Evolutionary conservation across 1,284 basidiomycete species (phyloP).

Genomic region (Golubevia pallescens): DNA sequence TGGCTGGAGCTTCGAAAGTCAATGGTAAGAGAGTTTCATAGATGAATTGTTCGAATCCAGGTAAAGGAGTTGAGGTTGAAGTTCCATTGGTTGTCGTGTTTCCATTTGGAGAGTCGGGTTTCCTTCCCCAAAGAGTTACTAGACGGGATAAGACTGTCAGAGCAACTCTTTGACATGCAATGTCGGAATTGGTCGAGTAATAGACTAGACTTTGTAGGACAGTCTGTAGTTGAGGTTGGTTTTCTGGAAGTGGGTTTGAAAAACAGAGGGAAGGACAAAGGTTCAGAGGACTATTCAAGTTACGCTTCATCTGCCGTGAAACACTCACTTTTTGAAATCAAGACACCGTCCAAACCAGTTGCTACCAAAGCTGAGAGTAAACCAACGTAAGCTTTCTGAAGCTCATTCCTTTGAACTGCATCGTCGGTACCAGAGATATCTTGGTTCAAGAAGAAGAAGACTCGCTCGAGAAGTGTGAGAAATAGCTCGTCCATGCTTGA

Average conservation of each 20-base stretch:
- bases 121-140: slow-evolving; percentile 77
- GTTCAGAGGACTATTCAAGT: background rate
- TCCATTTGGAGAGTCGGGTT: slow-evolving; percentile 26
- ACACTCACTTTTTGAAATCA: slow-evolving; percentile 81
- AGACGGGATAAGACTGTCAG: slow-evolving; percentile 77
- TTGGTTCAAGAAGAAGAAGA: slow-evolving; percentile 79
- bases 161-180: slow-evolving; percentile 78
- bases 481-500: slow-evolving; percentile 89
- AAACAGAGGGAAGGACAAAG: background rate
- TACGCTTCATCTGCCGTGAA: background rate
- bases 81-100: slow-evolving; percentile 49
- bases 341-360: slow-evolving; percentile 80
- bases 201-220: slow-evolving; percentile 73
- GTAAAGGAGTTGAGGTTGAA: slow-evolving; percentile 70
- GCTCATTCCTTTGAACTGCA: slow-evolving; percentile 78
- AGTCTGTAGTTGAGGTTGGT: slow-evolving; percentile 79
- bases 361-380: slow-evolving; percentile 83
- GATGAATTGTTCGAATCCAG: slow-evolving; percentile 90
- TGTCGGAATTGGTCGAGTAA: slow-evolving; percentile 78
- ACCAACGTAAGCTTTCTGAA: slow-evolving; percentile 86
- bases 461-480: slow-evolving; percentile 82
- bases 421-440: slow-evolving; percentile 91
- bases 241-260: slow-evolving; percentile 69
- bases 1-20: slow-evolving; percentile 81
- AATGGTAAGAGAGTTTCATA: slow-evolving; percentile 86